Conservation (phyloP, 2,329 filamentous ascomycete genomes). For the Mycosphaerella sp. region DNA sequence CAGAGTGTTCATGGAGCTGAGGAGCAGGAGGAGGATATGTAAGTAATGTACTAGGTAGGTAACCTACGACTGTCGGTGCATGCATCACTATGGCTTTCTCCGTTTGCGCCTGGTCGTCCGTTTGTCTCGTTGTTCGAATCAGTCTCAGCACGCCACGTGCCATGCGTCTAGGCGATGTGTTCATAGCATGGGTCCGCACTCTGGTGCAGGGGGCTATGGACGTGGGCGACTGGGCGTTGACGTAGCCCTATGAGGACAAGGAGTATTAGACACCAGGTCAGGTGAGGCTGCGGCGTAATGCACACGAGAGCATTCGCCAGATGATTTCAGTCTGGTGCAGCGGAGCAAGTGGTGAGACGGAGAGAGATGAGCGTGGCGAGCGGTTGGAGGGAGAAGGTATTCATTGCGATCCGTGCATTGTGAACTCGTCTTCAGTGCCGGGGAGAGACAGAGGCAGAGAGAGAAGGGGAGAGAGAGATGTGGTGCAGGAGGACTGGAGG, state of each 20-base stretch:
- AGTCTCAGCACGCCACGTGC: conserved; percentile 11
- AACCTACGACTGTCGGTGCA: not conserved
- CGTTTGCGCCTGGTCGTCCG: conserved; percentile 2
- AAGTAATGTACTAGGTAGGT: too few relatives aligned
- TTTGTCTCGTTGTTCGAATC: conserved; percentile 1
- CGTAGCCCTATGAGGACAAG: not conserved
- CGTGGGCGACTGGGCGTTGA: not conserved
- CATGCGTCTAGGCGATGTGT: not conserved
- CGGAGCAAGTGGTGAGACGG: too few relatives aligned
- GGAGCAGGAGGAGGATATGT: not conserved
- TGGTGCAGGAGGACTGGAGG: too few relatives aligned
- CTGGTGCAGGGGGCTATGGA: too few relatives aligned
- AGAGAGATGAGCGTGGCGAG: too few relatives aligned
- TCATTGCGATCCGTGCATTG: not conserved
- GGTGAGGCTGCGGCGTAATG: not conserved
- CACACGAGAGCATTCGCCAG: too few relatives aligned
- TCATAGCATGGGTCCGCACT: conserved; percentile 1
- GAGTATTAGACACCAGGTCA: conserved; percentile 6
- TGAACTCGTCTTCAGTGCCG: not conserved
- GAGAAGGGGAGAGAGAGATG: too few relatives aligned
- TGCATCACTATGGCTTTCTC: not conserved
- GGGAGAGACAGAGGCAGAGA: too few relatives aligned
- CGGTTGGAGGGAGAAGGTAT: not conserved
- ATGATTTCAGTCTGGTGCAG: too few relatives aligned
- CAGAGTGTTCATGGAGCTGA: not conserved